Evolutionary conservation across 1,284 basidiomycete species (phyloP), one percentile per base, ranked within the genome.

Genomic region (Ustilago xerochloae): DNA sequence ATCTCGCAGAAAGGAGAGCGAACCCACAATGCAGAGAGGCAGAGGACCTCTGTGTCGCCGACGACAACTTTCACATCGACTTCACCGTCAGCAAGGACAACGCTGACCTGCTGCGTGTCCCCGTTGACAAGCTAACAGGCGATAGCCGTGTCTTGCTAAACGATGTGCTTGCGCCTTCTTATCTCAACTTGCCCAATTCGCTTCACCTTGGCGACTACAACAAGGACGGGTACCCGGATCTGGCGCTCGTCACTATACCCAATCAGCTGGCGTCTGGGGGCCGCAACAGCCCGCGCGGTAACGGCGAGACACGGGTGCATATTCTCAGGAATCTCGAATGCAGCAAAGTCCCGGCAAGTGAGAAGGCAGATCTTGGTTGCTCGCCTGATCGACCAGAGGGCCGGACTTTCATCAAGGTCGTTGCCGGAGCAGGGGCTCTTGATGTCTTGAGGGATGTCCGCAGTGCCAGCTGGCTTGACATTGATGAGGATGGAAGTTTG

Each of bases 401-500:
- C n/a, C 32, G 79, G 60, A 47, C 50, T 4, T 80, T 75, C 43
- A 56, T 67, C 50, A 67, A 65, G 87, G 69, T 87, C 91, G 64
- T 61, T 46, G 89, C 89, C 26, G 91, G 90, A 3, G 88, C 88
- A 2, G 89, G 91, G 30, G 86, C 88, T 6, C 85, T 99, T 57
- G 87, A 89, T 18, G 85, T 82, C 10, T 87, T 97, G 10, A 88
- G 87, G 61, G 95, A 99, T 84, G 95, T 92, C 0, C 87, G 90
- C 38, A 89, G 90, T 20, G 90, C 90, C 1, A 88, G 91, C 18
- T 96, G 95, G 85, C 80, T 99, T 59, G 97, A 99, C 85, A 87
- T 98, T 81, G 96, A 97, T 81, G 97, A 98, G 82, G 96, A 99
- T 85, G 95, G 96, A 0, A 93, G 94, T 1, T 87, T 99, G 22